Percentiles rank a stretch among this genome's conserved stretches.
phyloP scores from a whole-genome alignment of 495 filamentous ascomycete genomes.

The Pseudevernia furfuracea region DNA sequence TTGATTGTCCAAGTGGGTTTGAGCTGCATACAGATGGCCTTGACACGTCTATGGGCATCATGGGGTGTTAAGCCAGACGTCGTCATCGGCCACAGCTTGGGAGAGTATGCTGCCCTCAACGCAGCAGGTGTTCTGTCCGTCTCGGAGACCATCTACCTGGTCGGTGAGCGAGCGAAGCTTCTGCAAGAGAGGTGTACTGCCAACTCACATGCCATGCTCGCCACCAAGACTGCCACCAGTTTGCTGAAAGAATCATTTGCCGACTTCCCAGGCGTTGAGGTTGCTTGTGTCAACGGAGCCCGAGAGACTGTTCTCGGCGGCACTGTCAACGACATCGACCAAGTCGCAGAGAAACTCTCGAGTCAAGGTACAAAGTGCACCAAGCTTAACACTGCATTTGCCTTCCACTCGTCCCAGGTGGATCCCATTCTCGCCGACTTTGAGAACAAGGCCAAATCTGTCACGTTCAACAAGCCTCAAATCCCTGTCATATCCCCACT shows the following conservation, averaged over 20 bases:
- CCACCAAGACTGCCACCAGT: slow-evolving; percentile 33
- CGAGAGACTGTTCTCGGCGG: slow-evolving; percentile 47
- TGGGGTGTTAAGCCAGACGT: slow-evolving; percentile 69
- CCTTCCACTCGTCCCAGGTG: slow-evolving; percentile 76
- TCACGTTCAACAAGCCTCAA: slow-evolving; percentile 53
- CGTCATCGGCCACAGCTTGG: slow-evolving; percentile 79
- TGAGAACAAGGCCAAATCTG: slow-evolving; percentile 47
- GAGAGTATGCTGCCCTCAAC: slow-evolving; percentile 82
- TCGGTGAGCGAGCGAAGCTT: slow-evolving; percentile 70
- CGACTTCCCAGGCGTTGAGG: slow-evolving; percentile 28
- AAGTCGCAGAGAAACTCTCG: slow-evolving; percentile 50
- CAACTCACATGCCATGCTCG: slow-evolving; percentile 59
- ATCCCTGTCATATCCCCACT: slow-evolving; percentile 69
- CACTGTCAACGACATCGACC: slow-evolving; percentile 40
- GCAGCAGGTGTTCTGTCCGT: slow-evolving; percentile 72
- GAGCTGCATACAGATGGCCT: slow-evolving; percentile 75
- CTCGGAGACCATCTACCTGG: slow-evolving; percentile 72
- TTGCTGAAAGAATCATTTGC: slow-evolving; percentile 9
- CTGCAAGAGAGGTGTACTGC: slow-evolving; percentile 62
- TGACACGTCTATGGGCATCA: slow-evolving; percentile 70
- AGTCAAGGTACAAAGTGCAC: slow-evolving; percentile 56
- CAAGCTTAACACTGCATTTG: slow-evolving; percentile 64
- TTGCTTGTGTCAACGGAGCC: slow-evolving; percentile 48
- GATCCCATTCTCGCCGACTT: slow-evolving; percentile 67
- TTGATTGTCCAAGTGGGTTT: slow-evolving; percentile 72